These are phyloP conservation scores for Chytriomyces hyalinus DNA, from an alignment of 192 early-diverging fungal genomes.

Conservation along the genomic window DNA sequence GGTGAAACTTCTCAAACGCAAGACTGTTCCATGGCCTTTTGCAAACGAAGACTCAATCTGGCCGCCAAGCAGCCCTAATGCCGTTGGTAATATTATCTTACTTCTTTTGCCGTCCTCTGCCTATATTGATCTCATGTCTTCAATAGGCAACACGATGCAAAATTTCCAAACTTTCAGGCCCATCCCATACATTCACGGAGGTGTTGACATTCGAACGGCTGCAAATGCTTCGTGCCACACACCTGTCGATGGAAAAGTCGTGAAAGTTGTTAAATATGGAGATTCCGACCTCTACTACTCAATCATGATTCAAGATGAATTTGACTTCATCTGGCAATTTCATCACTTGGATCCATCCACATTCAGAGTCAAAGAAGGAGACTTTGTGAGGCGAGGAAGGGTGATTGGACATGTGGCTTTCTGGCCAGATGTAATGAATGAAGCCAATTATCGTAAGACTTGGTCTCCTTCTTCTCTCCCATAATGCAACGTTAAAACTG, in stretches of 20 bases:
- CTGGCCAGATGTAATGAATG: conserved; percentile 14
- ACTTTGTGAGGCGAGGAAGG: not conserved
- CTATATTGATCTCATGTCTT: not conserved
- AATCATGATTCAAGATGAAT: conserved; percentile 26
- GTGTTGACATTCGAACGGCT: conserved; percentile 17
- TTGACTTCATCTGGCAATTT: conserved; percentile 30
- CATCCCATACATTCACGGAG: conserved; percentile 16
- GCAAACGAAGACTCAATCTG: conserved; percentile 14
- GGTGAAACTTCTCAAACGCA: conserved; percentile 8
- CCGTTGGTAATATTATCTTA: not conserved
- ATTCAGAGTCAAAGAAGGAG: conserved; percentile 23
- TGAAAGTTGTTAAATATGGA: conserved; percentile 22
- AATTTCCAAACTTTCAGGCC: conserved; percentile 15
- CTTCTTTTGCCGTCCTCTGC: not conserved
- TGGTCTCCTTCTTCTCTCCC: not conserved
- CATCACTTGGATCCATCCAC: conserved; percentile 19
- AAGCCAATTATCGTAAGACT: conserved; percentile 14
- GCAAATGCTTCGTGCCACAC: conserved; percentile 19
- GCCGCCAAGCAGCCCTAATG: conserved; percentile 15
- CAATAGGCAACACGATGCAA: not conserved
- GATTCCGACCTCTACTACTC: conserved; percentile 6
- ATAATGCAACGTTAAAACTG: not conserved
- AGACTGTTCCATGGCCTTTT: conserved; percentile 18
- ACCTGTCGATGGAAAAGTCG: conserved; percentile 18
- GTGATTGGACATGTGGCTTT: conserved; percentile 19